A percentile compares a stretch with the other conserved stretches of the same genome.
These are phyloP conservation scores for Cryptococcus sp. DNA, from an alignment of 1,284 basidiomycete genomes.

Conservation along the genomic window DNA sequence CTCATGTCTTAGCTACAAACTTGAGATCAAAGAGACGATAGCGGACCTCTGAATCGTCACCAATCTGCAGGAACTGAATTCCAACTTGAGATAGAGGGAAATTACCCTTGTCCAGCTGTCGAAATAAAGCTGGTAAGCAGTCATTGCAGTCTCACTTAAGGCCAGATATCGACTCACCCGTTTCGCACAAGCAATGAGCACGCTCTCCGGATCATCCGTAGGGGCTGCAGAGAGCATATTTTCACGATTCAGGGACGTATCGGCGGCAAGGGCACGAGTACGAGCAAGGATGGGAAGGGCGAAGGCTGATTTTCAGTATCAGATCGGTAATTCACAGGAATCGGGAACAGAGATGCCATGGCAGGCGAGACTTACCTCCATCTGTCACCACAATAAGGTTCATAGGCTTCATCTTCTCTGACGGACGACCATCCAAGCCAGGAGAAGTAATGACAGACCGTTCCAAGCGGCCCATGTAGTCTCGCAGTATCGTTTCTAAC, in stretches of 20 bases:
- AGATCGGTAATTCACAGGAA: background rate
- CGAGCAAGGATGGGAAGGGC: conserved; percentile 29
- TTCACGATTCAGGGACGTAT: conserved; percentile 19
- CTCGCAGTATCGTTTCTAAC: conserved; percentile 43
- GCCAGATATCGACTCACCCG: conserved; percentile 23
- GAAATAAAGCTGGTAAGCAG: background rate
- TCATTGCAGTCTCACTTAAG: background rate
- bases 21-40: background rate
- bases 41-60: conserved; percentile 38
- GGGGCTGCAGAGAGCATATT: conserved; percentile 27
- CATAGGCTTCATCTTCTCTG: conserved; percentile 39
- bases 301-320: conserved; percentile 33
- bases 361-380: conserved; percentile 31
- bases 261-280: conserved; percentile 2
- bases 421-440: conserved; percentile 1
- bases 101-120: conserved; percentile 42
- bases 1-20: background rate
- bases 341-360: background rate
- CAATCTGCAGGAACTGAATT: conserved; percentile 53
- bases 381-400: conserved; percentile 49
- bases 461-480: conserved; percentile 47
- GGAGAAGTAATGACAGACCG: conserved; percentile 21
- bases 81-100: conserved; percentile 52
- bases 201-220: conserved; percentile 44
- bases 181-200: conserved; percentile 35